phyloP scores from a whole-genome alignment of 768 basidiomycete species.

The Psilocybe cubensis region DNA sequence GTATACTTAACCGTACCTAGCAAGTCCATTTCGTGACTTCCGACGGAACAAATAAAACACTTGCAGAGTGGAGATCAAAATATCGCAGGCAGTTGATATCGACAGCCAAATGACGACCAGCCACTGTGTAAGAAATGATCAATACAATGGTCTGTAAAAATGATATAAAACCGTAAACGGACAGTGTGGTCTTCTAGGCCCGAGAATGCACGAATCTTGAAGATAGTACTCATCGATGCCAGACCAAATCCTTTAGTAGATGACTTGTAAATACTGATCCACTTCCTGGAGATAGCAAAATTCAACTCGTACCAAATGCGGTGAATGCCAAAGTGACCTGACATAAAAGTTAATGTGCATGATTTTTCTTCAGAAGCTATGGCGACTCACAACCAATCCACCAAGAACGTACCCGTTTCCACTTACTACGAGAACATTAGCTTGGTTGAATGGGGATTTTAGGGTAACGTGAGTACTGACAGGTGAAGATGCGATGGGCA shows the following conservation, averaged over 20 bases:
- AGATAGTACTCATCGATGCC: not conserved
- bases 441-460: not conserved
- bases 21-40: not conserved
- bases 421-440: not conserved
- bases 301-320: not conserved
- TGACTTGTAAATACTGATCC: not conserved
- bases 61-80: not conserved
- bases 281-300: not conserved
- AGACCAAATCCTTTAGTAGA: not conserved
- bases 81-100: constrained; percentile 6
- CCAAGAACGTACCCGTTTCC: not conserved
- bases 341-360: not conserved
- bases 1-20: not conserved
- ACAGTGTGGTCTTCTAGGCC: not conserved
- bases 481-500: constrained; percentile 1
- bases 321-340: not conserved
- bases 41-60: not conserved
- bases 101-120: constrained; percentile 3
- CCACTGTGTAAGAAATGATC: not conserved
- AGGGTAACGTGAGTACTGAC: not conserved
- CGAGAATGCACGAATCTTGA: not conserved
- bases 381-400: not conserved
- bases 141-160: not conserved
- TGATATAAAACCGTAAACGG: not conserved
- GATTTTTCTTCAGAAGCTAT: not conserved